A percentile compares a stretch with the other conserved stretches of the same genome.
These are phyloP conservation scores for Phytophthora pinifolia DNA, from an alignment of 352 stramenopile genomes.

Conservation along the genomic window DNA sequence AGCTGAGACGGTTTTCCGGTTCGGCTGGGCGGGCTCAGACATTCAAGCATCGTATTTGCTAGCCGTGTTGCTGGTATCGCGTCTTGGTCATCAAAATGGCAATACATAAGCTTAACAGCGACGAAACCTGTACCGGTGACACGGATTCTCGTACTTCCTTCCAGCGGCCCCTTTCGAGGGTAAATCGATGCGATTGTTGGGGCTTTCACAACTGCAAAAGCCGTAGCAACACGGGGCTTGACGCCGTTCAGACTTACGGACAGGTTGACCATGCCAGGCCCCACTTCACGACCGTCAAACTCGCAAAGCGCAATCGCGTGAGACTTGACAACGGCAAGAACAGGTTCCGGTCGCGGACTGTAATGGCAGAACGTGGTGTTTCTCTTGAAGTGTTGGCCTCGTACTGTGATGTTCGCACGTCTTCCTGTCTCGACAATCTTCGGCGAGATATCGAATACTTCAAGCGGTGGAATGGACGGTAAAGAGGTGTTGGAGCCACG, in stretches of 20 bases:
- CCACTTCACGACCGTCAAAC: slow-evolving; percentile 8
- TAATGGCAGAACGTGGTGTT: slow-evolving; percentile 33
- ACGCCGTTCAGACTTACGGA: slow-evolving; percentile 18
- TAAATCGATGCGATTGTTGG: slow-evolving; percentile 25
- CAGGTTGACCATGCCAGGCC: slow-evolving; percentile 14
- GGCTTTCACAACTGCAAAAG: slow-evolving; percentile 13
- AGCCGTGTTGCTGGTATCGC: slow-evolving; percentile 11
- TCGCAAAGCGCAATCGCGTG: slow-evolving; percentile 20
- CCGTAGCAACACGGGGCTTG: slow-evolving; percentile 5
- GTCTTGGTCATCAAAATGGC: slow-evolving; percentile 27
- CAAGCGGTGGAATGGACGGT: background rate
- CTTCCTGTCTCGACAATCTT: slow-evolving; percentile 14
- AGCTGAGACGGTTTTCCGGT: slow-evolving; percentile 14
- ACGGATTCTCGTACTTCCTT: slow-evolving; percentile 23
- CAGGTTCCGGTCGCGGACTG: slow-evolving; percentile 4
- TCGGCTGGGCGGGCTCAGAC: slow-evolving; percentile 20
- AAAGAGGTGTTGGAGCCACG: background rate
- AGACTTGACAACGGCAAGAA: slow-evolving; percentile 19
- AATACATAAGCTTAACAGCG: slow-evolving; percentile 19
- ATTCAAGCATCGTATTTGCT: slow-evolving; percentile 22
- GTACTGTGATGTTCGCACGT: slow-evolving; percentile 33
- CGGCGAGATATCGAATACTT: slow-evolving; percentile 25
- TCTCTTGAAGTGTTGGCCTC: slow-evolving; percentile 27
- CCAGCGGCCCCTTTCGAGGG: slow-evolving; percentile 17
- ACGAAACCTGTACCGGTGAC: slow-evolving; percentile 22